These are phyloP conservation scores for Pestalotiopsis sp. DNA, from an alignment of 2,329 filamentous ascomycete genomes.

Conservation along the genomic window DNA sequence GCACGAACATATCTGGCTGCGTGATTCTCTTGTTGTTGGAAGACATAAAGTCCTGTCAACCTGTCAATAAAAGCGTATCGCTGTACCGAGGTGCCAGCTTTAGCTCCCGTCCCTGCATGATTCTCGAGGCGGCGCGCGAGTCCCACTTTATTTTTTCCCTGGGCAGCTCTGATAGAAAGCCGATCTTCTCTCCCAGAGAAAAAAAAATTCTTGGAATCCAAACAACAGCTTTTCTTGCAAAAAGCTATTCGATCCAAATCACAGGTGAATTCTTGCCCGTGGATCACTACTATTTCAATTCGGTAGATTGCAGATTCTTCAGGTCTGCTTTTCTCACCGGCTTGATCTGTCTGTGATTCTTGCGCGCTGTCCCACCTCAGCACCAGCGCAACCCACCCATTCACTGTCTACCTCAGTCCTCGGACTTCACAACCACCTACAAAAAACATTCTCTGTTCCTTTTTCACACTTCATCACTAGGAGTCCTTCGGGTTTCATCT, in stretches of 20 bases:
- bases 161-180: not conserved
- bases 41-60: not conserved
- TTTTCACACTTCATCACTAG: not conserved
- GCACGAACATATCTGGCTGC: no score
- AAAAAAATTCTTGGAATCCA: not conserved
- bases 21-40: not conserved
- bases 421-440: not conserved
- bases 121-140: not conserved
- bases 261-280: not conserved
- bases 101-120: conserved; percentile 5
- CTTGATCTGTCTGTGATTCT: not conserved
- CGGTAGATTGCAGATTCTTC: not conserved
- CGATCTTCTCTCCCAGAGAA: not conserved
- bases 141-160: conserved; percentile 5
- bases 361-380: not conserved
- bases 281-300: not conserved
- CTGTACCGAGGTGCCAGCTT: not conserved
- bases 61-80: not conserved
- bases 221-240: not conserved
- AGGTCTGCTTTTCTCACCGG: not conserved
- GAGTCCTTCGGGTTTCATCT: no score
- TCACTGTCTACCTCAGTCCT: not conserved
- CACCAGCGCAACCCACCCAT: not conserved
- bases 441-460: not conserved
- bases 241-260: not conserved